Evolutionary conservation across 2,329 filamentous ascomycete genomes (phyloP).

Genomic region (Sporothrix schenckii): DNA sequence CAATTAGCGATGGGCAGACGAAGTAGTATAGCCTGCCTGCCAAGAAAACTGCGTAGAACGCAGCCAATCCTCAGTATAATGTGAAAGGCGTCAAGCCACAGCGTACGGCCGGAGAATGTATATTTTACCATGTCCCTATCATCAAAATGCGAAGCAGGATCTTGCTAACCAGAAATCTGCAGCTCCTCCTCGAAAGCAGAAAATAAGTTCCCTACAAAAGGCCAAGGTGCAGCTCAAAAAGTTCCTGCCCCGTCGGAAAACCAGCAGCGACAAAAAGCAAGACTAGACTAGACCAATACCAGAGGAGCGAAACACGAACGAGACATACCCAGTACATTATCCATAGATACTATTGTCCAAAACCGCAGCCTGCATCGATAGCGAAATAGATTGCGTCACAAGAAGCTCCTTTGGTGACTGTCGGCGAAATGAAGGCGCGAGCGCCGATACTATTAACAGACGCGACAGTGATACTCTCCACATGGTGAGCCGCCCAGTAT

Average conservation of each 20-base stretch:
- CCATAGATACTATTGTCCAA: not conserved
- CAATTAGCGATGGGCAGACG: not conserved
- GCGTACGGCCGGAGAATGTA: not conserved
- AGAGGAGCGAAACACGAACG: not conserved
- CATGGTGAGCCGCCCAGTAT: not conserved
- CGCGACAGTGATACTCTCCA: not conserved
- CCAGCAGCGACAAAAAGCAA: not conserved
- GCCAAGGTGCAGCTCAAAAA: not conserved
- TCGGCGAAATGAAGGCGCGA: constrained; percentile 12
- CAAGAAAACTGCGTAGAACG: not conserved
- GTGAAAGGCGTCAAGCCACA: not conserved
- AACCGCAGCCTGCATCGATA: not conserved
- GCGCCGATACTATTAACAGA: not conserved
- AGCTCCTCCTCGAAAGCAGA: not conserved
- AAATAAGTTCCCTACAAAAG: not conserved
- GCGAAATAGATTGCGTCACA: not conserved
- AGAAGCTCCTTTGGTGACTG: not conserved
- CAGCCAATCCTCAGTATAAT: not conserved
- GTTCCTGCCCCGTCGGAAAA: not conserved
- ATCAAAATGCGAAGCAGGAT: not conserved
- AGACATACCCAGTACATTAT: constrained; percentile 1
- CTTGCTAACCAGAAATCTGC: not conserved
- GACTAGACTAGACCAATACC: not conserved
- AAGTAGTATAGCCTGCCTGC: not conserved
- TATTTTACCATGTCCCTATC: not conserved